Base-by-base conservation (phyloP, 164 flowering plant species). In the grape (Vitis vinifera) region DNA sequence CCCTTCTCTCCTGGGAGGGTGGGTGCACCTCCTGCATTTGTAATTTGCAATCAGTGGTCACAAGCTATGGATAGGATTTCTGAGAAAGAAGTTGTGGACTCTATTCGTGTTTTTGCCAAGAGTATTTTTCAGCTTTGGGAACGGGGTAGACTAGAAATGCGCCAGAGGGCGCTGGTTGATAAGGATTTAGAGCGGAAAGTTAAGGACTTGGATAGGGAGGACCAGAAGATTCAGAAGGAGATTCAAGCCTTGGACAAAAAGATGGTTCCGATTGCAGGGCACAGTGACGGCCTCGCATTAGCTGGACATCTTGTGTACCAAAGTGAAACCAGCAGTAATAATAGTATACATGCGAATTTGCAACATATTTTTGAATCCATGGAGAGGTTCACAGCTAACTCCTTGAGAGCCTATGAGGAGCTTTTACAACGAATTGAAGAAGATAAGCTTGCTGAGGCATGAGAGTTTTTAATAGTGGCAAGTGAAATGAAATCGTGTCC, bases 181-280 rank as follows among this genome's bases (percentile, higher is more conserved):
- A 86, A 76, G 77, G 89, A 86, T 29, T 71, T 75, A 60, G 93
- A 87, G 51, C 81, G 82, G 57, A 82, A 76, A 70, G 84, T 85
- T 2, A 89, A 84, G 77, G 75, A 65, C 31, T 68, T 93, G 61
- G 98, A 93, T 66, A 88, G 81, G 68, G 92, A 93, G 65, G 96
- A 92, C 53, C 92, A 88, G 55, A 93, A 83, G 79, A 81, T 92
- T 67, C 97, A 86, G 59, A 96, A 89, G 71, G 83, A 81, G 68
- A 81, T 91, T 65, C 97, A 90, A 71, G 85, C 87, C 15, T 70
- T 93, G 16, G 97, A 92, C 68, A 93, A 88, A 87, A 83, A 83
- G 72, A 72, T 91, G 68, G 81, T 84, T 59, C 50, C 81, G 59
- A 75, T 75, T 48, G 77, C 91, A 37, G 88, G 83, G 59, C 85